Conservation (phyloP, 257 asterid species). For the Solanum gracilifrons region DNA sequence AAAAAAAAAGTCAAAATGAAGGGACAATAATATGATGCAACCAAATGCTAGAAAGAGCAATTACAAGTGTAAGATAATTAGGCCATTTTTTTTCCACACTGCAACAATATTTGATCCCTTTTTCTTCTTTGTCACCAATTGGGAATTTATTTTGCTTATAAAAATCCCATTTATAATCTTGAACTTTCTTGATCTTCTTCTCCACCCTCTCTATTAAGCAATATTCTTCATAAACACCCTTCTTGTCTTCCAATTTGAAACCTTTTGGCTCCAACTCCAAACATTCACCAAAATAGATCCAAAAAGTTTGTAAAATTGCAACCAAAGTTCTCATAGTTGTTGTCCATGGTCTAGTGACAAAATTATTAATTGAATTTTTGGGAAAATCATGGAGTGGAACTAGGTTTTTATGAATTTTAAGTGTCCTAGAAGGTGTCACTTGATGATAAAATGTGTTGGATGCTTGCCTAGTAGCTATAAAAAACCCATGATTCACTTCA, state of each 20-base stretch:
- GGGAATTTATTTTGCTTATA: neutral
- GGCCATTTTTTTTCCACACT: conserved; percentile 5
- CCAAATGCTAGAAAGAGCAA: conserved; percentile 28
- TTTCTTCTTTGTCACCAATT: neutral
- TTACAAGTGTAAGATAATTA: conserved; percentile 13
- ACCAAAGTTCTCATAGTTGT: conserved; percentile 5
- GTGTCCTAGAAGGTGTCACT: conserved; percentile 25
- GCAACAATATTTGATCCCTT: neutral
- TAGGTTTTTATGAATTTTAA: conserved; percentile 21
- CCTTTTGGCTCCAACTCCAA: conserved; percentile 13
- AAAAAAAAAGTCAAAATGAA: conserved; percentile 4
- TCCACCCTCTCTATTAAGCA: neutral
- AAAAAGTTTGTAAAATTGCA: conserved; percentile 13
- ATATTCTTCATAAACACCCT: neutral
- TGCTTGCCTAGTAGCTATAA: conserved; percentile 21
- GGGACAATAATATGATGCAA: conserved; percentile 9
- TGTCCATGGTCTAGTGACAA: conserved; percentile 15
- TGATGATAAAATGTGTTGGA: conserved; percentile 34
- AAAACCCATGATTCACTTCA: conserved; percentile 27
- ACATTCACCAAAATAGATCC: conserved; percentile 11
- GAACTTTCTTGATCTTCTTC: neutral
- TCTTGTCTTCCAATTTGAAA: neutral
- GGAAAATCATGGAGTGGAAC: conserved; percentile 7
- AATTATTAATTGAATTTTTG: neutral
- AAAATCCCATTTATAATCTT: neutral